Evolutionary conservation across 345 rosid genomes (phyloP).

Genomic region (Populus euphratica): DNA sequence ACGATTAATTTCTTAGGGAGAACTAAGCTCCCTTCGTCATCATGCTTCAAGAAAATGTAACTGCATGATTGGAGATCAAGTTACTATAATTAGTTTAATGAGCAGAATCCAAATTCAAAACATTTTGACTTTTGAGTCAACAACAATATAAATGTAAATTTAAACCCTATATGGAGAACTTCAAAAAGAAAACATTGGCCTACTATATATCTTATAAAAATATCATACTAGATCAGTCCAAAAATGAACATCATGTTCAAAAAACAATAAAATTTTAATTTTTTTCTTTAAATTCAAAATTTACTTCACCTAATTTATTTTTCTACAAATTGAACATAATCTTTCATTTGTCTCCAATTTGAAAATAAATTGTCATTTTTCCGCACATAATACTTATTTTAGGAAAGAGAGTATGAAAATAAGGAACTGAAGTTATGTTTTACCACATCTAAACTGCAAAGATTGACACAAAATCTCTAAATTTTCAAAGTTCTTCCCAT

Average conservation of each 20-base stretch:
- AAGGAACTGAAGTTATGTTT: neutral
- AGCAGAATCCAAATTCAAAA: neutral
- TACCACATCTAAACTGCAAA: neutral
- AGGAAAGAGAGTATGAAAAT: too few species aligned
- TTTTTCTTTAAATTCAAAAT: too few species aligned
- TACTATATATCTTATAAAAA: neutral
- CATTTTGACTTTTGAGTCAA: neutral
- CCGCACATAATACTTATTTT: too few species aligned
- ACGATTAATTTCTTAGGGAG: neutral
- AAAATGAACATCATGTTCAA: too few species aligned
- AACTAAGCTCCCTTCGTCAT: neutral
- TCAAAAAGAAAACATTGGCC: neutral
- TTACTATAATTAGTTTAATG: neutral
- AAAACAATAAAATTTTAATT: too few species aligned
- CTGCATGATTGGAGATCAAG: neutral
- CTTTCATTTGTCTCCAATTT: too few species aligned
- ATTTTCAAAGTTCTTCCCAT: neutral
- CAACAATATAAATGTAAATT: neutral
- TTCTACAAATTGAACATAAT: too few species aligned
- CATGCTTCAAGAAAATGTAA: neutral
- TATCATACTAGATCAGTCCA: neutral
- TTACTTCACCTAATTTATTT: too few species aligned
- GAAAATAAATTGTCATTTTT: too few species aligned
- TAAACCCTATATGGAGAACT: neutral
- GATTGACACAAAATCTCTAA: neutral